phyloP scores from a whole-genome alignment of 2,329 filamentous ascomycete species.

The Calonectria henricotiae region DNA sequence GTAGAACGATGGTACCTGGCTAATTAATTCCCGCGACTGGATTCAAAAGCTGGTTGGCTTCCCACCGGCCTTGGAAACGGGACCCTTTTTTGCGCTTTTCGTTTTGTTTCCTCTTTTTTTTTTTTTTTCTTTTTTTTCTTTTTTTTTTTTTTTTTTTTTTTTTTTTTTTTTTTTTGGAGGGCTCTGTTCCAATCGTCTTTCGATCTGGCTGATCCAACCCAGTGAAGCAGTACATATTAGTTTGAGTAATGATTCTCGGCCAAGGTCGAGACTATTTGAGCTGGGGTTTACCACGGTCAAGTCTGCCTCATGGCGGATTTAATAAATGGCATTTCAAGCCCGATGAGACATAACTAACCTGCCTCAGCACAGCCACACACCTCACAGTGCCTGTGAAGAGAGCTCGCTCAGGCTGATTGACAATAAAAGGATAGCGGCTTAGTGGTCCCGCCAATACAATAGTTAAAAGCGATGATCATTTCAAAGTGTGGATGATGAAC shows the following conservation, averaged over 20 bases:
- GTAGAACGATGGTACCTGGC: neutral
- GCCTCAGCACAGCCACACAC: neutral
- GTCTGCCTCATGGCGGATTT: slow-evolving; percentile 8
- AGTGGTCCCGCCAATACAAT: neutral
- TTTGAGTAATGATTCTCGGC: slow-evolving; percentile 10
- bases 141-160: slow-evolving; percentile 11
- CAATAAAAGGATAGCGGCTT: neutral
- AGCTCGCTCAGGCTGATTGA: neutral
- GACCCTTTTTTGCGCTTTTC: neutral
- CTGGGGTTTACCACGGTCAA: neutral
- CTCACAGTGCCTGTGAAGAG: too few species aligned
- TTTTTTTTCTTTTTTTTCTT: too few species aligned
- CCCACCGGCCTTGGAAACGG: neutral
- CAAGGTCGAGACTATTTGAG: neutral
- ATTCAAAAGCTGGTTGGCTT: neutral
- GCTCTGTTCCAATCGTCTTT: neutral
- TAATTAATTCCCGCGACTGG: neutral
- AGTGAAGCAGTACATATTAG: neutral
- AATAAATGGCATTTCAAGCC: neutral
- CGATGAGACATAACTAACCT: neutral
- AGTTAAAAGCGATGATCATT: neutral
- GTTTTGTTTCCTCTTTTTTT: neutral
- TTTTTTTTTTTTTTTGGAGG: neutral
- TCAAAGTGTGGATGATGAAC: neutral
- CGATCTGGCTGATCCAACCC: neutral